A percentile compares a stretch with the other conserved stretches of the same genome.
Evolutionary conservation across 2,329 filamentous ascomycete species (phyloP).

Genomic region (Verticillium nubilum): DNA sequence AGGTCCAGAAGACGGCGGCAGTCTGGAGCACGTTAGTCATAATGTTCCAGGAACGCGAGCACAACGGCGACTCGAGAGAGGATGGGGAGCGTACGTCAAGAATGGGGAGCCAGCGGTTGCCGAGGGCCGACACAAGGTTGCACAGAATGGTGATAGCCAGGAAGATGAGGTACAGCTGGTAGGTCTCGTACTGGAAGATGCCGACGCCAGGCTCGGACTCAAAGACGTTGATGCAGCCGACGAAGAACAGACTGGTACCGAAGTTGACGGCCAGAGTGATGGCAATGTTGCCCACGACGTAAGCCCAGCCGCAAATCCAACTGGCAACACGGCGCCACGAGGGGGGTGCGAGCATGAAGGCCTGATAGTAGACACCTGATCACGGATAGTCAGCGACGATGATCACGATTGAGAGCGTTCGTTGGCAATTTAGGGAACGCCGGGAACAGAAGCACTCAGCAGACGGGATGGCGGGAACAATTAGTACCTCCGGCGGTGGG

Average conservation of each 20-base stretch:
- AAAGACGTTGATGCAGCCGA: constrained; percentile 52
- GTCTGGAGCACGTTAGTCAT: constrained; percentile 38
- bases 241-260: constrained; percentile 62
- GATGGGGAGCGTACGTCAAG: constrained; percentile 57
- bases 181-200: constrained; percentile 44
- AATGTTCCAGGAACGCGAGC: constrained; percentile 8
- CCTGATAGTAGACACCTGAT: constrained; percentile 65
- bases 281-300: constrained; percentile 73
- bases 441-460: not conserved
- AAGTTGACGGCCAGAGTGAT: constrained; percentile 83
- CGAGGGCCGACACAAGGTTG: constrained; percentile 60
- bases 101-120: constrained; percentile 61
- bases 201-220: constrained; percentile 34
- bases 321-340: constrained; percentile 57
- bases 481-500: constrained; percentile 62
- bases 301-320: constrained; percentile 72
- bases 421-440: not conserved
- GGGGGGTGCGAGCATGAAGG: constrained; percentile 64
- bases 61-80: constrained; percentile 9
- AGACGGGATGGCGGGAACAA: not conserved
- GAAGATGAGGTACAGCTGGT: constrained; percentile 69
- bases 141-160: constrained; percentile 60
- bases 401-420: not conserved
- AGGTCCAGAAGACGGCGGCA: constrained; percentile 70
- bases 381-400: not conserved